Conservation (phyloP, 306 rosid species). For the Dryas alaskensis region DNA sequence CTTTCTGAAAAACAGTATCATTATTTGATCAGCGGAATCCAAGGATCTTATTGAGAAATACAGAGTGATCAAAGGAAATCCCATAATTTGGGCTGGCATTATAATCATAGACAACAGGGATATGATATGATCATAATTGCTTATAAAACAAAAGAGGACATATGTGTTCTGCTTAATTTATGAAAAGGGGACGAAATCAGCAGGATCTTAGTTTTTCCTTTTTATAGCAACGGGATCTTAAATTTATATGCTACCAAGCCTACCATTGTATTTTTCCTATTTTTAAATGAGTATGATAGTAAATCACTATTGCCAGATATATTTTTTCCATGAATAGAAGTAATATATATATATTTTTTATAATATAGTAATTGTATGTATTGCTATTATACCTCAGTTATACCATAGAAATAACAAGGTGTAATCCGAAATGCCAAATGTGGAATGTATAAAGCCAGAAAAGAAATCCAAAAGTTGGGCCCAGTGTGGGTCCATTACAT, state of each 20-base stretch:
- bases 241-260: not conserved
- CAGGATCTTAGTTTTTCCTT: not conserved
- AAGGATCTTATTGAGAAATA: too few relatives aligned
- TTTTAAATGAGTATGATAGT: not conserved
- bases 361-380: too few relatives aligned
- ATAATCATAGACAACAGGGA: too few relatives aligned
- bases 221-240: not conserved
- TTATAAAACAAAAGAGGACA: not conserved
- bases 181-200: not conserved
- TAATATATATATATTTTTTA: too few relatives aligned
- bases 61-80: too few relatives aligned
- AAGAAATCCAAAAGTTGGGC: slow-evolving; percentile 5
- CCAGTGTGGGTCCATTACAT: slow-evolving; percentile 7
- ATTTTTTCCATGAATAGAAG: not conserved
- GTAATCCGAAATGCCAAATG: not conserved
- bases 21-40: too few relatives aligned
- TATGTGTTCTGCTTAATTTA: not conserved
- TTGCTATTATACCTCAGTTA: not conserved
- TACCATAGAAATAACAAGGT: not conserved
- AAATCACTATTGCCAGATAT: too few relatives aligned
- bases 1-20: too few relatives aligned
- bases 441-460: not conserved
- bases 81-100: too few relatives aligned
- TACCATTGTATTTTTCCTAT: not conserved
- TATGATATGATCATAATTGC: too few relatives aligned